Evolutionary conservation across 2,329 filamentous ascomycete species (phyloP).

Genomic region (Lojkania enalia): DNA sequence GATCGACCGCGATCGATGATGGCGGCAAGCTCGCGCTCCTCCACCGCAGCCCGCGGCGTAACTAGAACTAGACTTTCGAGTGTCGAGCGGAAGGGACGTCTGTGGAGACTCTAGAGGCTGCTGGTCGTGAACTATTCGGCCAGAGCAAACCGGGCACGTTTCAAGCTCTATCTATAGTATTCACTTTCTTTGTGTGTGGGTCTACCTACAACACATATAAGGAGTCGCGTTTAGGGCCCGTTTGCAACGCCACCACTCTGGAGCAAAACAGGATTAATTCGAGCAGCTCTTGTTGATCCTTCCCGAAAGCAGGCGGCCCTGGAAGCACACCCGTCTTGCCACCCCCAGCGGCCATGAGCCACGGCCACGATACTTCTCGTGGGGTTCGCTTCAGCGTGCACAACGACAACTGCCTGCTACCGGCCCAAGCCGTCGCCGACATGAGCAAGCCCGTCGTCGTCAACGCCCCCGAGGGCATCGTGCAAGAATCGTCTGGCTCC

Average conservation of each 20-base stretch:
- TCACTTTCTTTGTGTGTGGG: neutral
- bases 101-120: no score
- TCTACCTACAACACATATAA: no score
- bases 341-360: conserved; percentile 21
- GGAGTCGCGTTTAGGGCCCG: no score
- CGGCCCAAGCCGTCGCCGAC: conserved; percentile 27
- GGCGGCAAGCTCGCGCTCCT: no score
- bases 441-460: conserved; percentile 35
- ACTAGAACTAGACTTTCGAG: no score
- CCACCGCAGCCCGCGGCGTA: no score
- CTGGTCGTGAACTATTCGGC: no score
- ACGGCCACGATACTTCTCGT: conserved; percentile 16
- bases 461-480: conserved; percentile 27
- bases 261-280: neutral
- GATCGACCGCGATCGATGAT: no score
- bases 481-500: conserved; percentile 54
- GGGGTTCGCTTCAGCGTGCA: conserved; percentile 34
- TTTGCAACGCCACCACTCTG: conserved; percentile 1
- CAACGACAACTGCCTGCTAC: conserved; percentile 24
- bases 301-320: conserved; percentile 2
- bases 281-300: conserved; percentile 9
- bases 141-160: no score
- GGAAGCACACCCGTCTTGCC: neutral
- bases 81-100: no score
- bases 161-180: neutral